Percentiles rank a stretch among this genome's conserved stretches.
Conservation (phyloP, 306 rosid genomes). For the Inga leiocalycina region DNA sequence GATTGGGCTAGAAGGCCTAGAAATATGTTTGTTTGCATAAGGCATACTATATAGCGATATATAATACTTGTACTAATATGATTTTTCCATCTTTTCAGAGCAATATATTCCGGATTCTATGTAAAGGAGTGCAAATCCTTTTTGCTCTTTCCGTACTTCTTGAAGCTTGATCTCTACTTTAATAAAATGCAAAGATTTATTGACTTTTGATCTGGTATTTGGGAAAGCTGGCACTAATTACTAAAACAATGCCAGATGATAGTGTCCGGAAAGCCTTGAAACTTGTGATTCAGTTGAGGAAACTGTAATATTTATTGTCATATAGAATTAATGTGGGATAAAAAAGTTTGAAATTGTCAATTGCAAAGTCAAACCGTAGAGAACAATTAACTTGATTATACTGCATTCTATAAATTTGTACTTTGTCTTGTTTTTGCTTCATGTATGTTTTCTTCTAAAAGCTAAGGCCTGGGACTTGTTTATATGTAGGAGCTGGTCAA, state of each 20-base stretch:
- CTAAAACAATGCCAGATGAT: background rate
- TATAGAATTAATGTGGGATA: background rate
- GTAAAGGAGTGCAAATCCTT: background rate
- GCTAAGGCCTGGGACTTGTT: constrained; percentile 4
- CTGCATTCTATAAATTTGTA: background rate
- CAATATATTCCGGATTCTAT: constrained; percentile 4
- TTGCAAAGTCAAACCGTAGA: background rate
- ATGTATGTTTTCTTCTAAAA: constrained; percentile 19
- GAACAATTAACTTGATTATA: background rate
- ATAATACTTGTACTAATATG: background rate
- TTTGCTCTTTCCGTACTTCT: background rate
- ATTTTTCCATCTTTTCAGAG: background rate
- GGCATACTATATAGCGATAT: background rate
- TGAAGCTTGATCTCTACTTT: background rate
- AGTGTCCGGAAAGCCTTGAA: background rate
- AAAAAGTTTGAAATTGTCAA: background rate
- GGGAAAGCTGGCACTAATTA: background rate
- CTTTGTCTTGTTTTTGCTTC: constrained; percentile 15
- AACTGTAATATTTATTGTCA: background rate
- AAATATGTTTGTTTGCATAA: constrained; percentile 20
- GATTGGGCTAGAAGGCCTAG: constrained; percentile 14
- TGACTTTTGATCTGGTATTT: background rate
- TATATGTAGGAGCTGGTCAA: constrained; percentile 58
- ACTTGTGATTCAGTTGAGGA: background rate
- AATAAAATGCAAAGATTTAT: background rate